A percentile compares a stretch with the other conserved stretches of the same genome.
Evolutionary conservation across 2,329 filamentous ascomycete genomes (phyloP).

Genomic region (Diaporthe longicolla): DNA sequence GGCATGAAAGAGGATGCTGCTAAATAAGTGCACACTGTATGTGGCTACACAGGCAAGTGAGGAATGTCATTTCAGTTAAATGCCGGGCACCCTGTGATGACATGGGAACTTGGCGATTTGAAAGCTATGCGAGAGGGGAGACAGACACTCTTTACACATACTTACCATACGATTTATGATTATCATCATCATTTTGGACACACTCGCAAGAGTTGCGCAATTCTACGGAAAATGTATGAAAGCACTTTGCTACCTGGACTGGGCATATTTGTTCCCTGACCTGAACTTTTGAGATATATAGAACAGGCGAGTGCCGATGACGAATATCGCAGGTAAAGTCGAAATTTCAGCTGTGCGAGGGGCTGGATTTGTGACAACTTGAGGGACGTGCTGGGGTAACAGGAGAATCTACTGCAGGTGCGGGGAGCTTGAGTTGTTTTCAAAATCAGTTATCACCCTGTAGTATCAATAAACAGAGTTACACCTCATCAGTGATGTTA

Average conservation of each 20-base stretch:
- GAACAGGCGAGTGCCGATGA: too few species aligned
- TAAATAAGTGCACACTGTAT: conserved; percentile 48
- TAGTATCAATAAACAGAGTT: background rate
- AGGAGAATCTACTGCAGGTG: too few species aligned
- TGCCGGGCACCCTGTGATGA: background rate
- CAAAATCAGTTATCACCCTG: background rate
- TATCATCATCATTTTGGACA: background rate
- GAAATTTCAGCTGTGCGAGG: too few species aligned
- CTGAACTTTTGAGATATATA: too few species aligned
- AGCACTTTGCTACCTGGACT: too few species aligned
- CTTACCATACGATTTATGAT: background rate
- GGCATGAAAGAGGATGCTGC: conserved; percentile 75
- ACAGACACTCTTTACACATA: background rate
- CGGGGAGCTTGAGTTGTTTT: background rate
- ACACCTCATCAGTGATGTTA: background rate
- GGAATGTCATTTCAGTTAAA: background rate
- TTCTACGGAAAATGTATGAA: too few species aligned
- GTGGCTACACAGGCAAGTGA: too few species aligned
- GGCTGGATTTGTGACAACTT: too few species aligned
- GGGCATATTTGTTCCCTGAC: too few species aligned
- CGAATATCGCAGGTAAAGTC: too few species aligned
- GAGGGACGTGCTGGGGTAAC: too few species aligned
- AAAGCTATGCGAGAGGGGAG: background rate
- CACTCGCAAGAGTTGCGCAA: too few species aligned
- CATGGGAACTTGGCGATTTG: background rate